Evolutionary conservation across 2,329 filamentous ascomycete species (phyloP).

Genomic region (Zymoseptoria passerinii): DNA sequence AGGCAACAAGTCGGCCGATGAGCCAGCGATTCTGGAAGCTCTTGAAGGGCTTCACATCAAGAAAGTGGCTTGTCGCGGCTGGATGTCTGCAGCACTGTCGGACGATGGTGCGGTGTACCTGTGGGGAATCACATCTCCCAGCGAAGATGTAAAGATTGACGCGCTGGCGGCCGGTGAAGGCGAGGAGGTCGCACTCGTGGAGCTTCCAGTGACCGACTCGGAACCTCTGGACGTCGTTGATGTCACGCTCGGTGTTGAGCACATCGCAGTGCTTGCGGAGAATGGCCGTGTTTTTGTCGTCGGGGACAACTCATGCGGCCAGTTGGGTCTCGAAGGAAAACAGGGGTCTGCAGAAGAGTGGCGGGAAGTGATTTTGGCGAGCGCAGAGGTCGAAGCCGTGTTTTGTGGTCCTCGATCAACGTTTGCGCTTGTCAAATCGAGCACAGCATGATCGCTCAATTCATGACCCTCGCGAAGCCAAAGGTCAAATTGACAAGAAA

Average conservation of each 20-base stretch:
- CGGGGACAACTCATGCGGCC: constrained; percentile 51
- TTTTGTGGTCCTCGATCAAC: constrained; percentile 21
- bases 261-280: constrained; percentile 49
- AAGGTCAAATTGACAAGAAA: constrained; percentile 71
- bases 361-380: constrained; percentile 13
- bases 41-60: constrained; percentile 46
- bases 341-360: constrained; percentile 20
- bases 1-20: constrained; percentile 36
- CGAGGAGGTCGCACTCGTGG: constrained; percentile 25
- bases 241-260: constrained; percentile 50
- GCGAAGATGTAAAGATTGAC: constrained; percentile 14
- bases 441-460: constrained; percentile 19
- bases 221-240: constrained; percentile 43
- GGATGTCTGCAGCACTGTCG: constrained; percentile 51
- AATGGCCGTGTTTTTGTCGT: constrained; percentile 46
- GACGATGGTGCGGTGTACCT: constrained; percentile 51
- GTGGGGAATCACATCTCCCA: constrained; percentile 44
- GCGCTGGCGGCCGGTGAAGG: constrained; percentile 15
- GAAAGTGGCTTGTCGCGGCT: constrained; percentile 48
- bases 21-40: constrained; percentile 41
- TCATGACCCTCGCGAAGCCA: constrained; percentile 57
- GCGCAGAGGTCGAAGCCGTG: constrained; percentile 6
- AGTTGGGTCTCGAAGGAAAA: constrained; percentile 41
- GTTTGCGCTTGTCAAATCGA: constrained; percentile 8
- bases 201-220: constrained; percentile 33